Percentiles rank a stretch among this genome's conserved stretches.
Evolutionary conservation across 805 yeast species (phyloP).

Genomic region (Maudiozyma turicensis): DNA sequence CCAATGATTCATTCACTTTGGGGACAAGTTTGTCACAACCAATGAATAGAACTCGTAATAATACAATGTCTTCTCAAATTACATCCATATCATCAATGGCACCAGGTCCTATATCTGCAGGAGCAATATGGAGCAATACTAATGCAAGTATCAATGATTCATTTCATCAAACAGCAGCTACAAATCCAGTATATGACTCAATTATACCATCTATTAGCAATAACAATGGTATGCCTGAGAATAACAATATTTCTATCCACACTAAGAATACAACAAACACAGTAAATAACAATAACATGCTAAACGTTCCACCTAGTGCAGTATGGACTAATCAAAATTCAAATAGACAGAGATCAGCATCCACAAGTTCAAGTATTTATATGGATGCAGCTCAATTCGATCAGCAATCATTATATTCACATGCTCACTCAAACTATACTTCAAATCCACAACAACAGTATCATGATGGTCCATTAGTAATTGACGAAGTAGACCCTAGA

Average conservation of each 20-base stretch:
- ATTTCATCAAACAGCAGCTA: slow-evolving; percentile 1
- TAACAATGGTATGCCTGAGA: neutral
- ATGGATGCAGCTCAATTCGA: slow-evolving; percentile 25
- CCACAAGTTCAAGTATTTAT: slow-evolving; percentile 28
- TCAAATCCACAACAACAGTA: slow-evolving; percentile 3
- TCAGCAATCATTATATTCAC: slow-evolving; percentile 13
- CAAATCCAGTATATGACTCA: slow-evolving; percentile 5
- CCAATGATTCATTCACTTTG: slow-evolving; percentile 24
- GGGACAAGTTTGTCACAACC: slow-evolving; percentile 12
- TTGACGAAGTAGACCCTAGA: slow-evolving; percentile 53
- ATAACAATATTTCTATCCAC: neutral
- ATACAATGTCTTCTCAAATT: slow-evolving; percentile 29
- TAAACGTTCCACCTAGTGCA: slow-evolving; percentile 5
- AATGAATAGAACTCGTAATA: slow-evolving; percentile 27
- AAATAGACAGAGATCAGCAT: slow-evolving; percentile 24
- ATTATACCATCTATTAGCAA: slow-evolving; percentile 12
- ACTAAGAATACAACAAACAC: neutral
- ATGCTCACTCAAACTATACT: slow-evolving; percentile 15
- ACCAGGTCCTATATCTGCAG: slow-evolving; percentile 15
- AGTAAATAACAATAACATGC: neutral
- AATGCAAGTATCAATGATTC: slow-evolving; percentile 14
- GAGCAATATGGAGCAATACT: slow-evolving; percentile 21
- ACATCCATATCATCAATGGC: slow-evolving; percentile 25
- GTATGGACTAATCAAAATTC: slow-evolving; percentile 6
- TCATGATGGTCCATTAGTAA: slow-evolving; percentile 29